Percentiles rank a stretch among this genome's conserved stretches.
Conservation (phyloP, 805 yeast genomes). For the Cyberlindnera saturnus region DNA sequence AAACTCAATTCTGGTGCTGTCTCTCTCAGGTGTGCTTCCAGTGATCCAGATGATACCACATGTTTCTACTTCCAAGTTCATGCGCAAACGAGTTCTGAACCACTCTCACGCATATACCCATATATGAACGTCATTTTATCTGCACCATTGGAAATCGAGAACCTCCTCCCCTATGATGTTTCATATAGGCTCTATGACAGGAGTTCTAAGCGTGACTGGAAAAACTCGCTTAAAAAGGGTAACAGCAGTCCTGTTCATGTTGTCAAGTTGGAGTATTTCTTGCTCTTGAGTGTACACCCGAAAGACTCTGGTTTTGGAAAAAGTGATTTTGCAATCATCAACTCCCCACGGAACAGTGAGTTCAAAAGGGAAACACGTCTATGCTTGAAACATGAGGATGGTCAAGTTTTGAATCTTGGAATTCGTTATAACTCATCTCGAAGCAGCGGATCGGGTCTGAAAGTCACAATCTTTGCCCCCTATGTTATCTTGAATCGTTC, state of each 20-base stretch:
- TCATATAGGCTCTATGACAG: conserved; percentile 74
- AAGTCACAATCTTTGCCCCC: conserved; percentile 73
- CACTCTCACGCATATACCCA: conserved; percentile 72
- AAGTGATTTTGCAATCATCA: conserved; percentile 69
- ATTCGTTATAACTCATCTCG: conserved; percentile 55
- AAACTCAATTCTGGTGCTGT: conserved; percentile 41
- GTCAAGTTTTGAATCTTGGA: conserved; percentile 58
- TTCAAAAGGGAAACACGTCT: conserved; percentile 52
- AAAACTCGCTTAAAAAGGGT: conserved; percentile 56
- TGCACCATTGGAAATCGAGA: conserved; percentile 83
- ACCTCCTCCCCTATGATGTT: conserved; percentile 77
- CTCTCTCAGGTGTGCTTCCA: conserved; percentile 55
- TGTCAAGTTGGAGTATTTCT: conserved; percentile 63
- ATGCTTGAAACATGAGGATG: conserved; percentile 50
- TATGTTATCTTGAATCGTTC: conserved; percentile 80
- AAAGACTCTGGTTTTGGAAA: conserved; percentile 52
- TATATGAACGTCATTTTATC: conserved; percentile 72
- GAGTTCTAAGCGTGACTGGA: conserved; percentile 61
- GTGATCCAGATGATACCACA: conserved; percentile 31
- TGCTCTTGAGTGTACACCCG: conserved; percentile 67
- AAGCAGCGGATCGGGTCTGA: conserved; percentile 51
- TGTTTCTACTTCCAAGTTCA: conserved; percentile 67
- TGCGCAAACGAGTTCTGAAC: conserved; percentile 61
- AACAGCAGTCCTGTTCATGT: conserved; percentile 71
- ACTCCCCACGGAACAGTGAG: conserved; percentile 46